phyloP scores from a whole-genome alignment of 139 green algal genomes.

The Tetradesmus lagerheimii region DNA sequence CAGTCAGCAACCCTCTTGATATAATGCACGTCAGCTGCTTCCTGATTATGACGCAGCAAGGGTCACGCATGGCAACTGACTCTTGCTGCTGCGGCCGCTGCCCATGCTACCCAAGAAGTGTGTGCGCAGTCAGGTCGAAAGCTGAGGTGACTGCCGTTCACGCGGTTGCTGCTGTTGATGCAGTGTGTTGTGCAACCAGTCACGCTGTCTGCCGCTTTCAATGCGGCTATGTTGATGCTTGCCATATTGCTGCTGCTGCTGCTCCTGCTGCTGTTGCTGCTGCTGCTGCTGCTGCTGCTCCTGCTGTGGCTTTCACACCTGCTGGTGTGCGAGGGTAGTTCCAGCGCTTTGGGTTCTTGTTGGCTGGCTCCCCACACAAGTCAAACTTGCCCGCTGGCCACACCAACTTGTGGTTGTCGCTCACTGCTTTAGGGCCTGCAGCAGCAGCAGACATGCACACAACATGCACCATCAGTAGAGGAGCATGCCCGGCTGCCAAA shows the following conservation, averaged over 20 bases:
- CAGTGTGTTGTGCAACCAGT: too few relatives aligned
- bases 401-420: background rate
- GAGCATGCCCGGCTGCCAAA: background rate
- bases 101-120: too few relatives aligned
- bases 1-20: too few relatives aligned
- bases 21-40: too few relatives aligned
- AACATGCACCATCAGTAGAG: background rate
- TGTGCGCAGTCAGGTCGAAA: too few relatives aligned
- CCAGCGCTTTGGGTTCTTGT: background rate
- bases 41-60: too few relatives aligned
- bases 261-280: background rate
- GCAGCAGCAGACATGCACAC: background rate
- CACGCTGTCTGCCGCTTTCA: too few relatives aligned
- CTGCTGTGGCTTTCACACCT: background rate
- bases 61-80: too few relatives aligned
- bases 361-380: background rate
- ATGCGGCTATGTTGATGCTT: too few relatives aligned
- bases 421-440: slow-evolving; percentile 18
- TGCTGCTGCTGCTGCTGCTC: background rate
- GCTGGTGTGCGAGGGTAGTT: slow-evolving; percentile 1
- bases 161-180: too few relatives aligned
- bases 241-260: background rate
- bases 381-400: slow-evolving; percentile 28
- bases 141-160: too few relatives aligned
- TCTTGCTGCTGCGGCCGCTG: too few relatives aligned